phyloP scores from a whole-genome alignment of 225 moss, liverwort and hornwort genomes.

The Antitrichia curtipendula region DNA sequence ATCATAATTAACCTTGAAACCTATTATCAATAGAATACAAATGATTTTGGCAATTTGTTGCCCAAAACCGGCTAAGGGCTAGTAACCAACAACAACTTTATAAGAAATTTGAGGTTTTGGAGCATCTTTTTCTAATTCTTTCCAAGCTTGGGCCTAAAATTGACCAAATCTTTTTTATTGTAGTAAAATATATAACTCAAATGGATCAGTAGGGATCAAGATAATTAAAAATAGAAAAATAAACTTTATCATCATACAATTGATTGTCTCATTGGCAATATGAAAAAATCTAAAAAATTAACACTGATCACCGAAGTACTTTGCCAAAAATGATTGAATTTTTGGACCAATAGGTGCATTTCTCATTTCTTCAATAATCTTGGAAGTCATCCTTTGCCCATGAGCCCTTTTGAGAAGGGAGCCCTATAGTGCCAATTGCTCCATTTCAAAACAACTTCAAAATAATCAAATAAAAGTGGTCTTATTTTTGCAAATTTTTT shows the following conservation, averaged over 20 bases:
- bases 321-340: neutral
- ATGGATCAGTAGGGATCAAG: fast-evolving
- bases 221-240: neutral
- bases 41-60: neutral
- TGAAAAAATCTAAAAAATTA: neutral
- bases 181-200: neutral
- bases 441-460: too few relatives aligned
- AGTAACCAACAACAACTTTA: neutral
- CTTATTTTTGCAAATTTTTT: neutral
- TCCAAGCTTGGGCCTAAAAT: fast-evolving
- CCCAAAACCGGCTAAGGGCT: fast-evolving
- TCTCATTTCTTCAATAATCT: neutral
- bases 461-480: neutral
- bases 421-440: fast-evolving
- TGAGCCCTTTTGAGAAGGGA: neutral
- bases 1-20: neutral
- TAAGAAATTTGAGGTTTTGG: neutral
- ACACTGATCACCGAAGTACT: fast-evolving
- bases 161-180: neutral
- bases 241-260: fast-evolving
- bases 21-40: neutral
- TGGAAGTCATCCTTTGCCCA: neutral
- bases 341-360: neutral
- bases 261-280: fast-evolving
- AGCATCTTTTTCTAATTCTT: neutral